Evolutionary conservation across 768 basidiomycete species (phyloP), one percentile per base, ranked within the genome.

Genomic region (Lactifluus piperatus): DNA sequence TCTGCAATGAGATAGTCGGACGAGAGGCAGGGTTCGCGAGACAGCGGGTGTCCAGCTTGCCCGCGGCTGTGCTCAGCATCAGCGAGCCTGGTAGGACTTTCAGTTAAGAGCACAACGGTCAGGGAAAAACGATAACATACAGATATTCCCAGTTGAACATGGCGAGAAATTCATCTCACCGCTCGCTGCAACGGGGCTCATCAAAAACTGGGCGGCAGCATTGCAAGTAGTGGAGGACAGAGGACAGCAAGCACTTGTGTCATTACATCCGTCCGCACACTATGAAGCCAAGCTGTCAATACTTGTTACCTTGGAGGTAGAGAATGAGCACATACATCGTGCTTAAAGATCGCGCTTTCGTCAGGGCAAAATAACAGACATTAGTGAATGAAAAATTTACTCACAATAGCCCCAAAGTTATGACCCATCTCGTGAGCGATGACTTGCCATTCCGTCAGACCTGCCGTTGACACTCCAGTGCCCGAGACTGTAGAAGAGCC

Each of bases 341-440:
- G 83, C 83, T 84, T 64, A 26, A 32, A 44, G 62, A 43, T 32
- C 61, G 48, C n/a, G 26, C 27, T 64, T 43, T 39, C 24, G 29
- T 56, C 20, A 61, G 36, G 26, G 64, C n/a, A 65, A 56, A 54
- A 51, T n/a, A n/a, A 34, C 34, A 11, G 34, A 13, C 7, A 34
- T 13, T 34, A 34, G 9, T 11, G 11, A 34, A 34, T 34, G 34
- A 34, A 34, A 48, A 18, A 13, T 57, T 36, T 5, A 79, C 86
- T 72, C 66, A 88, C 86, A 62, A 92, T 92, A 18, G 90, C 90
- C 48, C 92, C 91, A 71, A 94, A 91, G 67, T 92, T 94, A 70
- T 89, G 87, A 16, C 88, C 88, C 57, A 84, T 88, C 70, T 91
- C 89, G 70, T 92, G 89, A 24, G 88, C 79, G 30, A 91, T 76